A percentile compares a stretch with the other conserved stretches of the same genome.
These are phyloP conservation scores for Salix viminalis DNA, from an alignment of 345 rosid species.

Conservation along the genomic window DNA sequence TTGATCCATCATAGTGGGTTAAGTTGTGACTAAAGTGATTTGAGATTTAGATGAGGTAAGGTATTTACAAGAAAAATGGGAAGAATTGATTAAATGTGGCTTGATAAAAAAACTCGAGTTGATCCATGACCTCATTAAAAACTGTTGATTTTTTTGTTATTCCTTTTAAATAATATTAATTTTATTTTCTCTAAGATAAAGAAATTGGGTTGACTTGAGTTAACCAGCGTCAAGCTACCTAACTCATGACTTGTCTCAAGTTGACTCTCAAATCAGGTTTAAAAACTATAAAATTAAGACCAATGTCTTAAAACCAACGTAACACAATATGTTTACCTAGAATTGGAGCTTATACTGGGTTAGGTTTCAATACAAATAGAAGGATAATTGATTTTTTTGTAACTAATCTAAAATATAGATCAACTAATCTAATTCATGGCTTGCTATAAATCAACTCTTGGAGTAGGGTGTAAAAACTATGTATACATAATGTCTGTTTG, in stretches of 20 bases:
- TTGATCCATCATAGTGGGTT: fast-evolving
- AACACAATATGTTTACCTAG: fast-evolving
- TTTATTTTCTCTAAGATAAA: too few species aligned
- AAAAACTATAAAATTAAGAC: too few species aligned
- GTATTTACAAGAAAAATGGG: fast-evolving
- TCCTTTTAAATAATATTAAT: too few species aligned
- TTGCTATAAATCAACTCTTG: too few species aligned
- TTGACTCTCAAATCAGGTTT: fast-evolving
- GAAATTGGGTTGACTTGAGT: fast-evolving
- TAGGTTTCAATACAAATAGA: too few species aligned
- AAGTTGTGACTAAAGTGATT: fast-evolving
- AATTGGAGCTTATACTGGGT: fast-evolving
- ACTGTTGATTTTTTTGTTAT: fast-evolving
- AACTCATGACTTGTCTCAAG: too few species aligned
- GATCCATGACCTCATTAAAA: fast-evolving
- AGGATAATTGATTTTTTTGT: fast-evolving
- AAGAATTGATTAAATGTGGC: fast-evolving
- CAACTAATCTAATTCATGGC: too few species aligned
- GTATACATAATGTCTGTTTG: too few species aligned
- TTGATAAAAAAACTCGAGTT: neutral
- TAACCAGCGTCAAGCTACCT: too few species aligned
- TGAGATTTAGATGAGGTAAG: fast-evolving
- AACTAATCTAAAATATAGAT: too few species aligned
- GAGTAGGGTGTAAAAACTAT: too few species aligned
- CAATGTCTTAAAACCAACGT: too few species aligned